Evolutionary conservation across 225 moss, liverwort and hornwort species (phyloP), one percentile per base, ranked within the genome.

Genomic region (Climacium dendroides): DNA sequence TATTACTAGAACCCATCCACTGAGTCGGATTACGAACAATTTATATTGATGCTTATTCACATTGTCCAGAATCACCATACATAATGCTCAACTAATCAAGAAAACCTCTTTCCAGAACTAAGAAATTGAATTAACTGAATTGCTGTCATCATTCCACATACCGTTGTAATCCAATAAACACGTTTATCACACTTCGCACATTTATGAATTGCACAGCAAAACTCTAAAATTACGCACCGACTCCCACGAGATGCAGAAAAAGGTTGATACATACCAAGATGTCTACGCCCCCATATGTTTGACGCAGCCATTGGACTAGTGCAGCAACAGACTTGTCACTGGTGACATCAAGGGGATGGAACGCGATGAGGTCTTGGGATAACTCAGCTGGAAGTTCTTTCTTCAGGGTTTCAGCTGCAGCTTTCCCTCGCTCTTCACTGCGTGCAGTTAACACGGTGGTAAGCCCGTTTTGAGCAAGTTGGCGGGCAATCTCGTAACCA

Each of bases 221-320:
- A 37, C 53, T 37, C 29, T 53, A 22, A 7, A 37, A 66, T 13
- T 8, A 76, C 1, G 74, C 34, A 14, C 34, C 52, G 75, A 53
- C 14, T 53, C 35, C 35, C 52, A n/a, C 59, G 63, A 37, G 53
- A 53, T 37, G 66, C 37, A 58, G 22, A 83, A 7, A 57, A 23
- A 17, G 17, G 30, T 14, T 32, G 48, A 13, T 19, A 60, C 60
- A 5, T 85, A 90, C 90, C 88, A 90, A 47, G 76, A 90, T 90
- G 85, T 88, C 90, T 1, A 85, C 54, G 52, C 88, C 88, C 2
- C 88, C 92, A 55, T 89, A 89, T 11, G 88, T 90, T 82, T 85
- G 53, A n/a, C 64, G 81, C 30, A 92, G 87, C 89, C 92, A 91
- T 3, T 85, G 58, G 43, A 67, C 89, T 35, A 91, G 69, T 29